Evolutionary conservation across 805 yeast genomes (phyloP).

Genomic region (Kodamaea sagamina): DNA sequence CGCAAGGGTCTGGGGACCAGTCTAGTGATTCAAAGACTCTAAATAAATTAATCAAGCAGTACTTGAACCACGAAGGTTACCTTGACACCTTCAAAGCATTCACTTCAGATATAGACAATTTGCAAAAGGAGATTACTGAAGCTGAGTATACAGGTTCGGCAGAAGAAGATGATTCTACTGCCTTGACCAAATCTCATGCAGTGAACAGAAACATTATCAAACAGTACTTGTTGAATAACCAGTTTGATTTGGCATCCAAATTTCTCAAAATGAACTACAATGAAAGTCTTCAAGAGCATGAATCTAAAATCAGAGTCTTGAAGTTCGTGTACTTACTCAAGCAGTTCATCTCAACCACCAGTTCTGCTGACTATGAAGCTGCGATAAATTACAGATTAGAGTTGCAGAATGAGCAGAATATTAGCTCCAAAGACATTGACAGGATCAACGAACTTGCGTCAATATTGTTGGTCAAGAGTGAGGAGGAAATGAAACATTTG

Average conservation of each 20-base stretch:
- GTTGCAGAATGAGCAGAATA: constrained; percentile 21
- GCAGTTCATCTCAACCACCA: constrained; percentile 22
- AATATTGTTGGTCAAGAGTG: constrained; percentile 25
- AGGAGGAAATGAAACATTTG: constrained; percentile 21
- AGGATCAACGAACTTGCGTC: constrained; percentile 25
- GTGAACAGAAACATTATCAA: constrained; percentile 43
- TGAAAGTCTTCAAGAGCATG: constrained; percentile 10
- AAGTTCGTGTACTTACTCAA: constrained; percentile 27
- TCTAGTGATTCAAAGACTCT: constrained; percentile 31
- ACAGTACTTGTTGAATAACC: constrained; percentile 41
- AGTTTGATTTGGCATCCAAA: constrained; percentile 46
- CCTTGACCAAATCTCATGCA: constrained; percentile 24
- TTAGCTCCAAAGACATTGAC: constrained; percentile 1
- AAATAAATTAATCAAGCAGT: constrained; percentile 38
- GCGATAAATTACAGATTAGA: constrained; percentile 22
- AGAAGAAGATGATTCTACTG: constrained; percentile 8
- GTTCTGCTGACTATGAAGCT: constrained; percentile 16
- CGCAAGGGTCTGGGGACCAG: background rate
- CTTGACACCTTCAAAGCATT: constrained; percentile 38
- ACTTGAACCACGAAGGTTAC: constrained; percentile 42
- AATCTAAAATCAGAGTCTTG: constrained; percentile 30
- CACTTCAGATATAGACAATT: constrained; percentile 29
- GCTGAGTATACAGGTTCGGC: background rate
- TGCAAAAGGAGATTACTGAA: constrained; percentile 18
- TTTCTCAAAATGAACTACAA: constrained; percentile 37